Evolutionary conservation across 306 rosid genomes (phyloP), one percentile per base, ranked within the genome.

Genomic region (Ochetophila trinervis): DNA sequence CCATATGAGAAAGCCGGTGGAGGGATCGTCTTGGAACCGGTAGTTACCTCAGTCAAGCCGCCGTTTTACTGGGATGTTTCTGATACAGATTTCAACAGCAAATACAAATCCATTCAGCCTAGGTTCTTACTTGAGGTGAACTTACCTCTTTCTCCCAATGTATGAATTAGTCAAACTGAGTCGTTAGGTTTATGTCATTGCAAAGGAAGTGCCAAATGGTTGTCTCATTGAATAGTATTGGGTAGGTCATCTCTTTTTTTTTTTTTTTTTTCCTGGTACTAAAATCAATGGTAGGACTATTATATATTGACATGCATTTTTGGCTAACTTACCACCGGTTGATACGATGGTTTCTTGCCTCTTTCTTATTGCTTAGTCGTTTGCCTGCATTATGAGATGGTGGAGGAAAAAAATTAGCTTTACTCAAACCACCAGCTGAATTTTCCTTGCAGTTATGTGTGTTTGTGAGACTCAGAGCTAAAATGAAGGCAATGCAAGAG

Each of bases 1-100:
- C 84, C 98, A 16, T 92, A 89, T 66, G 96, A 83, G 82, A 89
- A 89, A 86, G 96, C 93, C 20, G 98, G 98, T 57, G 96, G 93
- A 70, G 93, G 73, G 45, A 63, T 81, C 17, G 65, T 60, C 65
- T 67, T 75, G 55, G 47, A 74, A 55, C 62, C 76, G 66, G 74
- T 78, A 19, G 79, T 35, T 54, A 44, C 15, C 45, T 19, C 80
- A 22, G 47, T 5, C 64, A 68, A 71, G 60, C 57, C 79, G 45
- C 88, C 86, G 0, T 62, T 89, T 69, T 74, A 68, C 68, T 89
- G 91, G 96, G 91, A 75, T 21, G 88, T 77, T 18, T 85, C 96
- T 2, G 80, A 74, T 30, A 74, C 64, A 17, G 96, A 92, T 78
- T 85, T 84, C 67, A 92, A 92, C 63, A 45, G 81, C 53, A 89